phyloP scores from a whole-genome alignment of 352 stramenopile species.

The Phytophthora hybrid region DNA sequence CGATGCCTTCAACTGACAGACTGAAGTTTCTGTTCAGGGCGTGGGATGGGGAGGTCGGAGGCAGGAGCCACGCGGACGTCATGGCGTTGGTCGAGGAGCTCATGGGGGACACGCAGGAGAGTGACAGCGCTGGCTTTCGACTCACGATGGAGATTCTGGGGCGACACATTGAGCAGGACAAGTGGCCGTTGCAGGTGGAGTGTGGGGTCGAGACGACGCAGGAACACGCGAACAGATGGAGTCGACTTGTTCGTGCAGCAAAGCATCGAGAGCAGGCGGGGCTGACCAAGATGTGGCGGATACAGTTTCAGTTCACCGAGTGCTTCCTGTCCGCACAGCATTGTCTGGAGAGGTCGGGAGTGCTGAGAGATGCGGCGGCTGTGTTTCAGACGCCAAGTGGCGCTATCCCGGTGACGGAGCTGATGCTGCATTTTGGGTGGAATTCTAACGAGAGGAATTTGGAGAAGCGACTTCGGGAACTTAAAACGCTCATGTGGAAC shows the following conservation, averaged over 20 bases:
- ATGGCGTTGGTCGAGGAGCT: conserved; percentile 17
- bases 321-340: conserved; percentile 19
- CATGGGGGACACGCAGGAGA: conserved; percentile 16
- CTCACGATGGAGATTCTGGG: conserved; percentile 17
- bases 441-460: conserved; percentile 11
- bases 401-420: conserved; percentile 11
- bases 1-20: background rate
- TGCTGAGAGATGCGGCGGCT: conserved; percentile 15
- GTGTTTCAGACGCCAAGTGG: background rate
- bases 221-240: conserved; percentile 5
- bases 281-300: conserved; percentile 25
- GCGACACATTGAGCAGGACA: conserved; percentile 16
- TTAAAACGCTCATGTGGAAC: conserved; percentile 20
- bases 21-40: conserved; percentile 15
- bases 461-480: conserved; percentile 23
- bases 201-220: conserved; percentile 19
- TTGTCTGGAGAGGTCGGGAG: conserved; percentile 16
- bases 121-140: conserved; percentile 16
- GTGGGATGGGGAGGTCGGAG: conserved; percentile 1
- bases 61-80: background rate
- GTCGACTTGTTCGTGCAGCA: conserved; percentile 1
- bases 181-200: conserved; percentile 13
- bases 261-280: background rate
- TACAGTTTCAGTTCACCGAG: conserved; percentile 18
- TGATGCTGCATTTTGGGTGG: conserved; percentile 28